A percentile compares a stretch with the other conserved stretches of the same genome.
phyloP scores from a whole-genome alignment of 176 grass and related monocot genomes.

The Otatea glauca region DNA sequence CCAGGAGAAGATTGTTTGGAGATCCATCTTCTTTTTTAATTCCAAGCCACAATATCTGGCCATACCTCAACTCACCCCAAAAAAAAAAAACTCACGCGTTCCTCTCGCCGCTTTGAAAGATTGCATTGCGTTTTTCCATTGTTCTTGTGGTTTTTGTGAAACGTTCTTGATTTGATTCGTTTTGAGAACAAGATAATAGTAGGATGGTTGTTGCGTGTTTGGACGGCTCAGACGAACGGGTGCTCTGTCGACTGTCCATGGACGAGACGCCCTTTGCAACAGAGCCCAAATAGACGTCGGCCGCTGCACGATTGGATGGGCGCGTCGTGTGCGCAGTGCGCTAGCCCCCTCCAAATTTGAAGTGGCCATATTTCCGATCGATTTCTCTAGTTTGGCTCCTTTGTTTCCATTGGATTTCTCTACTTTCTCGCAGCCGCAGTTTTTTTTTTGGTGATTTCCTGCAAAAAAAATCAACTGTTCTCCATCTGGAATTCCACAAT shows the following conservation, averaged over 20 bases:
- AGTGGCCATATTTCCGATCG: background rate
- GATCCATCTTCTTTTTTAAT: slow-evolving; percentile 57
- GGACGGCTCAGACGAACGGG: slow-evolving; percentile 58
- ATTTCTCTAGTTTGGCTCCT: background rate
- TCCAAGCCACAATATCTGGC: slow-evolving; percentile 71
- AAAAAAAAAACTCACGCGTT: too few species aligned
- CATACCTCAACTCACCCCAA: background rate
- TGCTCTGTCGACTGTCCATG: slow-evolving; percentile 35
- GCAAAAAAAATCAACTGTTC: too few species aligned
- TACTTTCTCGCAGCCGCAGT: background rate
- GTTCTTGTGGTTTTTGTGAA: background rate
- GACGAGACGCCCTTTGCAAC: slow-evolving; percentile 55
- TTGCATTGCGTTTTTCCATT: background rate
- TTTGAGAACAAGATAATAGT: background rate
- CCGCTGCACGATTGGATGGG: slow-evolving; percentile 56
- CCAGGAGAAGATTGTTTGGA: slow-evolving; percentile 80
- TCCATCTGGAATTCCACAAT: too few species aligned
- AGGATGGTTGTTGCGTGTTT: background rate
- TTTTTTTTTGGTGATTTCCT: too few species aligned
- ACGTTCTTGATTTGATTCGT: background rate
- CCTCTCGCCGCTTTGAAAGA: background rate
- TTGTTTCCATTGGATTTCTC: background rate
- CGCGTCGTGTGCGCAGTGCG: slow-evolving; percentile 12
- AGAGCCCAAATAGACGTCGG: slow-evolving; percentile 46
- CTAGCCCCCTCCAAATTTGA: slow-evolving; percentile 44